Evolutionary conservation across 139 green algal species (phyloP).

Genomic region (Tetratostichococcus sp.): DNA sequence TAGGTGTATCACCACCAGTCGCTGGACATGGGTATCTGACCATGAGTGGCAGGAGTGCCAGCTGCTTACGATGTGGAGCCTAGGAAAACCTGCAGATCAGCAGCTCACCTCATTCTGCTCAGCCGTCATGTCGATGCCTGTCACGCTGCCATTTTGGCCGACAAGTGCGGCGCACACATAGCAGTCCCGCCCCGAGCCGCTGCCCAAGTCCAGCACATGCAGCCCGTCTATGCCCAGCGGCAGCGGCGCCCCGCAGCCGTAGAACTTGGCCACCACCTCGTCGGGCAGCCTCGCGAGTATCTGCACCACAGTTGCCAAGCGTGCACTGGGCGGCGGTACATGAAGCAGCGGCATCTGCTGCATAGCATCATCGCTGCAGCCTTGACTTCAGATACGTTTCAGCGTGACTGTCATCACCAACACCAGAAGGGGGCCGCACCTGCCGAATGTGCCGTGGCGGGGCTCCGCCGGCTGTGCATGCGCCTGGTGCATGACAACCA

Average conservation of each 20-base stretch:
- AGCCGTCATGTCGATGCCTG: conserved; percentile 94
- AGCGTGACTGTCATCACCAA: too few relatives aligned
- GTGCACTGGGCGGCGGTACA: too few relatives aligned
- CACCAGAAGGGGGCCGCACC: too few relatives aligned
- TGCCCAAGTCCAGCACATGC: conserved; percentile 74
- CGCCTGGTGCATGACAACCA: too few relatives aligned
- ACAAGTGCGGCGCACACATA: conserved; percentile 91
- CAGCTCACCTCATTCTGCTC: conserved; percentile 74
- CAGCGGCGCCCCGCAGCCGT: conserved; percentile 91
- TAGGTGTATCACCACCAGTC: background rate
- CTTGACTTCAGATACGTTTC: too few relatives aligned
- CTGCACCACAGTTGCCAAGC: background rate
- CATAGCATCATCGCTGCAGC: too few relatives aligned
- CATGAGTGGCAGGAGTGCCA: too few relatives aligned
- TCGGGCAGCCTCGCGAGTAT: conserved; percentile 29
- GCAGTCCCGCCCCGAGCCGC: conserved; percentile 86
- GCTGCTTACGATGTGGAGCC: too few relatives aligned
- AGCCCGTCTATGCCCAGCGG: conserved; percentile 72
- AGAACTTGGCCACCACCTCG: conserved; percentile 68
- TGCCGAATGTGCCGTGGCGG: background rate
- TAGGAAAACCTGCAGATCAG: too few relatives aligned
- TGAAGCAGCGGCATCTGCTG: too few relatives aligned
- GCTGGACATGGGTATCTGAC: too few relatives aligned
- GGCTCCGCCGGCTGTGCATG: background rate
- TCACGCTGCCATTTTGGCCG: conserved; percentile 68